Evolutionary conservation across 23 red algal species (phyloP), one percentile per base, ranked within the genome.

Genomic region (Gracilaria gracilis): DNA sequence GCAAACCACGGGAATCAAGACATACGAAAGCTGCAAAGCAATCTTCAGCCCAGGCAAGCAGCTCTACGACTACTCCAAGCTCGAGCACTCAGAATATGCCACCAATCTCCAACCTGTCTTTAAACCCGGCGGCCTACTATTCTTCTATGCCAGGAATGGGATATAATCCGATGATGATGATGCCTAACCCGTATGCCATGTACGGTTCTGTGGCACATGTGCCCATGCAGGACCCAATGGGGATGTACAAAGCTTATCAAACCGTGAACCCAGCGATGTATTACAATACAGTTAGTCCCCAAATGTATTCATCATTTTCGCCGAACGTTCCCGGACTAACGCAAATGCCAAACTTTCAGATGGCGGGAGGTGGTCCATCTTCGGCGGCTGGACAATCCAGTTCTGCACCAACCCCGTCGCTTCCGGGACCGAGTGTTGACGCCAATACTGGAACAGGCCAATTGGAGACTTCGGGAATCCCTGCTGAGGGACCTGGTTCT

Each of bases 181-280:
- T 88, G 54, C 75, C 92, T 3, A 94, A 94, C 55, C 92, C 92
- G 6, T 87, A 81, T 54, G 75, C 92, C 0, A 88, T 94, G 82
- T 88, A 87, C 65, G 73, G 75, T 25, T 88, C 92, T 29, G 57
- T 94, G 47, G 74, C 80, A n/a, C 84, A 61, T 35, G 59, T 81
- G 36, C 72, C 73, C 24, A 67, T 87, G 73, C 72, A 57, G 40
- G 81, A 88, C 50, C 82, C 72, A 1, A 87, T 81, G 71, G 77
- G 46, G 16, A 94, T 94, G 92, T 74, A 50, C 42, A 57, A 73
- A 25, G 92, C 92, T 13, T 94, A 94, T 61, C 70, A 87, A 29
- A 88, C 92, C 23, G 82, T 94, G 29, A 94, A 94, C 47, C 92
- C 92, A 32, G 92, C 92, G 15, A 88, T 88, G 83, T 94, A 94